These are phyloP conservation scores for Dothideomycetes sp. DNA, from an alignment of 2,329 filamentous ascomycete species.

Conservation along the genomic window DNA sequence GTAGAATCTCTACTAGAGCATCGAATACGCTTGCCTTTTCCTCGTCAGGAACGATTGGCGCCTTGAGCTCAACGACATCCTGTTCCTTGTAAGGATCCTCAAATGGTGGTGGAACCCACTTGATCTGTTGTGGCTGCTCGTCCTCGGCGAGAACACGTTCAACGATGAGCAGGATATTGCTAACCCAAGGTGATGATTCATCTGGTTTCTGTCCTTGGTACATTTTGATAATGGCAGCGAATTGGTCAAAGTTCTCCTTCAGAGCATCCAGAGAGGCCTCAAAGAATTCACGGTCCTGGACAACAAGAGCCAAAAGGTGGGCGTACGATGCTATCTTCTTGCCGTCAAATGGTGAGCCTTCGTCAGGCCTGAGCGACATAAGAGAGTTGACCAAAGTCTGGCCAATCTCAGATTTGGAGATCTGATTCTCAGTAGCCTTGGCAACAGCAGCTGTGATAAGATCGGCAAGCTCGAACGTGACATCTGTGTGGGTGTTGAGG, in stretches of 20 bases:
- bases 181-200: constrained; percentile 84
- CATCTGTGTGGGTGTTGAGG: constrained; percentile 74
- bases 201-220: constrained; percentile 58
- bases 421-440: constrained; percentile 48
- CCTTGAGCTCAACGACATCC: constrained; percentile 50
- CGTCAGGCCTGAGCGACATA: constrained; percentile 49
- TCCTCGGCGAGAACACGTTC: constrained; percentile 88
- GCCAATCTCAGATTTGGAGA: constrained; percentile 63
- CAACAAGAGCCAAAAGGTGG: constrained; percentile 77
- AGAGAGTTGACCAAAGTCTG: constrained; percentile 76
- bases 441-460: constrained; percentile 65
- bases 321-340: constrained; percentile 83
- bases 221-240: constrained; percentile 71
- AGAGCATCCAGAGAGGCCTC: constrained; percentile 63
- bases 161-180: constrained; percentile 78
- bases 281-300: constrained; percentile 78
- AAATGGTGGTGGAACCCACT: constrained; percentile 50
- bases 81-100: constrained; percentile 28
- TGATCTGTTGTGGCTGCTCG: constrained; percentile 64
- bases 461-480: constrained; percentile 85
- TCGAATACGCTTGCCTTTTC: constrained; percentile 65
- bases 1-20: constrained; percentile 72
- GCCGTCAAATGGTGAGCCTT: constrained; percentile 44
- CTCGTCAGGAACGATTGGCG: constrained; percentile 53
- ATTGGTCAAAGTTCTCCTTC: constrained; percentile 64